Conservation (phyloP, 1,139 yeast species). For the Geotrichum histeridarum region DNA sequence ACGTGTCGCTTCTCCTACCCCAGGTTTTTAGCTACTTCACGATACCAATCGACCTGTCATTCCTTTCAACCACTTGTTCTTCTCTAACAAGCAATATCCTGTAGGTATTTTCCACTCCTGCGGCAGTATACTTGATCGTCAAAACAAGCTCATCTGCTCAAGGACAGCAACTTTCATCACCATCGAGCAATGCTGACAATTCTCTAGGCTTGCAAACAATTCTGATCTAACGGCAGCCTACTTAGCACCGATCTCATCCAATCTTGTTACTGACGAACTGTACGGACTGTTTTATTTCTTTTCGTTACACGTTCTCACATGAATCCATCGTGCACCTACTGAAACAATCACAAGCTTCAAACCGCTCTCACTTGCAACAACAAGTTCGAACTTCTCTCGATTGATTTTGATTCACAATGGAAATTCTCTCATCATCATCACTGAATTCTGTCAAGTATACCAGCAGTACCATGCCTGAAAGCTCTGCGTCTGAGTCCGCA, state of each 20-base stretch:
- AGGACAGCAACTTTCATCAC: background rate
- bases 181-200: constrained; percentile 2
- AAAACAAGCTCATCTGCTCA: background rate
- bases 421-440: background rate
- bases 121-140: too few relatives aligned
- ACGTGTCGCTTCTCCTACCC: background rate
- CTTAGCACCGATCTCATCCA: background rate
- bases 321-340: background rate
- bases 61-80: background rate
- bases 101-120: background rate
- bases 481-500: background rate
- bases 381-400: background rate
- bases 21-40: background rate
- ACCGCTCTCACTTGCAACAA: too few relatives aligned
- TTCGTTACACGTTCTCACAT: constrained; percentile 11
- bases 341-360: too few relatives aligned
- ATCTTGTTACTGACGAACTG: constrained; percentile 5
- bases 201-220: background rate
- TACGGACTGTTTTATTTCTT: constrained; percentile 19
- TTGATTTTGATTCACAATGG: constrained; percentile 1
- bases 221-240: background rate
- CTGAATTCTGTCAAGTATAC: background rate
- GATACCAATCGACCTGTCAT: background rate
- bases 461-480: background rate
- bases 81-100: background rate